Evolutionary conservation across 306 rosid genomes (phyloP).

Genomic region (Gillenia trifoliata): DNA sequence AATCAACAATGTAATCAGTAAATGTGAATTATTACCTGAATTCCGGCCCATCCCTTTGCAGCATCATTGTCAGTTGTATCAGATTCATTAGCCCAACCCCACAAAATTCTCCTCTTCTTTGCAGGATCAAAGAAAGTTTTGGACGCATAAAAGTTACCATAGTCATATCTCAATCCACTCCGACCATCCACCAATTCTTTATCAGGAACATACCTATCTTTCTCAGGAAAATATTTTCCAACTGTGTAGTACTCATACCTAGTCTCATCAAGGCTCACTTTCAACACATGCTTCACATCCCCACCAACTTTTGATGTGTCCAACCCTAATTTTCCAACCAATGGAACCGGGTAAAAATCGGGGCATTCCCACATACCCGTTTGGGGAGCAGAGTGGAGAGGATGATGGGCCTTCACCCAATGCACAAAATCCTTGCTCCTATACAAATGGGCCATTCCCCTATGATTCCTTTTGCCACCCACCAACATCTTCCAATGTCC

Average conservation of each 20-base stretch:
- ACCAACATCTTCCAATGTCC: conserved; percentile 68
- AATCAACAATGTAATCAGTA: not conserved
- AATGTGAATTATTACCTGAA: conserved; percentile 46
- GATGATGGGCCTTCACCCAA: conserved; percentile 65
- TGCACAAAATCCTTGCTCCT: conserved; percentile 49
- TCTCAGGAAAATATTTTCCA: conserved; percentile 36
- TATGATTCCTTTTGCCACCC: conserved; percentile 39
- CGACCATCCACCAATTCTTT: conserved; percentile 60
- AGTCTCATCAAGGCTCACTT: conserved; percentile 70
- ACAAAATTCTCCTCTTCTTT: conserved; percentile 57
- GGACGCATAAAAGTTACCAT: conserved; percentile 85
- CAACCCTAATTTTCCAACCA: conserved; percentile 32
- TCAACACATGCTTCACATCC: conserved; percentile 53
- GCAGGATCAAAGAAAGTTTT: conserved; percentile 68
- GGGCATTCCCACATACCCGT: conserved; percentile 96
- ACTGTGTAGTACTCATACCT: conserved; percentile 73
- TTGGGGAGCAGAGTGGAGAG: conserved; percentile 43
- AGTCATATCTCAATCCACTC: conserved; percentile 75
- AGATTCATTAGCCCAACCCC: conserved; percentile 96
- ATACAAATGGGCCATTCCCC: conserved; percentile 63
- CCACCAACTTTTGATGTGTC: conserved; percentile 39
- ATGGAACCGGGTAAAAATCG: conserved; percentile 65
- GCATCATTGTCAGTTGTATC: conserved; percentile 33
- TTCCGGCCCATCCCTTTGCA: conserved; percentile 85
- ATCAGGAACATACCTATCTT: conserved; percentile 59